These are phyloP conservation scores for Wickerhamiella australiensis DNA, from an alignment of 805 yeast species.

Conservation along the genomic window DNA sequence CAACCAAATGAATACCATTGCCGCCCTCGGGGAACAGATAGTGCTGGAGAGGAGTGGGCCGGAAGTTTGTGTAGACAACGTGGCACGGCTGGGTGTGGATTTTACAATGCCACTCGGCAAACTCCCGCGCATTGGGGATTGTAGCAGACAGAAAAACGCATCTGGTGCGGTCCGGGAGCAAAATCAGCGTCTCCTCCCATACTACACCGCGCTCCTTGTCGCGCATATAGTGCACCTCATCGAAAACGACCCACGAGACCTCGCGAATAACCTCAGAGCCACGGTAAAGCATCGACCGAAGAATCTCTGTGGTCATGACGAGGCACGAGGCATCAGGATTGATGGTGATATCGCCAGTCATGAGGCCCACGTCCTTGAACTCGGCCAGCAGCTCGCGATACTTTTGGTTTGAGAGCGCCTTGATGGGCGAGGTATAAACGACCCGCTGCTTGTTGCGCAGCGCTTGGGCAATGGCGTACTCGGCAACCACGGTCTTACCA, in stretches of 20 bases:
- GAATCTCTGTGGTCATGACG: slow-evolving; percentile 98
- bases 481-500: slow-evolving; percentile 95
- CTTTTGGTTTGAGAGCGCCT: slow-evolving; percentile 88
- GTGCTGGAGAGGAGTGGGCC: slow-evolving; percentile 98
- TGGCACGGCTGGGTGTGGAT: slow-evolving; percentile 95
- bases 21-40: slow-evolving; percentile 97
- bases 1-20: slow-evolving; percentile 93
- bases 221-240: slow-evolving; percentile 97
- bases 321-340: slow-evolving; percentile 97
- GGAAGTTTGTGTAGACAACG: slow-evolving; percentile 94
- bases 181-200: slow-evolving; percentile 97
- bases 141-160: slow-evolving; percentile 92
- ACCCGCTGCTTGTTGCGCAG: slow-evolving; percentile 83
- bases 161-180: slow-evolving; percentile 90
- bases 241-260: slow-evolving; percentile 97
- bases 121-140: slow-evolving; percentile 95
- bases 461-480: slow-evolving; percentile 94
- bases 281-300: slow-evolving; percentile 89
- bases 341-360: slow-evolving; percentile 98
- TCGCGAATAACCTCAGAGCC: slow-evolving; percentile 98
- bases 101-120: slow-evolving; percentile 96
- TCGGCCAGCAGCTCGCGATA: slow-evolving; percentile 85
- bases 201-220: slow-evolving; percentile 98
- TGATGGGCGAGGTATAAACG: slow-evolving; percentile 89
- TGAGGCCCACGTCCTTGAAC: slow-evolving; percentile 92